phyloP scores from a whole-genome alignment of 2,329 filamentous ascomycete genomes.

The Karstenula rhodostoma region DNA sequence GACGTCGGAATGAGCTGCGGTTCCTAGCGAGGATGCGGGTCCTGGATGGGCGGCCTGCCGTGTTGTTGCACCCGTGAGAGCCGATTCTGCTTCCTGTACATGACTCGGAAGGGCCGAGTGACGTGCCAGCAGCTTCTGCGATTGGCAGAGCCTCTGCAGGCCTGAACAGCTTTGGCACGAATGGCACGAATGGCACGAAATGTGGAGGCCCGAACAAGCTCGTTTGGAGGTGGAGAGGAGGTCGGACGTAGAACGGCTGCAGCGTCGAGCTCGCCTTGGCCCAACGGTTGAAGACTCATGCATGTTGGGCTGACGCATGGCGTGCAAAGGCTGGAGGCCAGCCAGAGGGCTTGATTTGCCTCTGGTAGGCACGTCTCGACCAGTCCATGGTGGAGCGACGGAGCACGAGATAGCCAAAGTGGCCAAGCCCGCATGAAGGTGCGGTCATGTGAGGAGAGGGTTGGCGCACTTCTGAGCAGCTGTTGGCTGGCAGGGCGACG shows the following conservation, averaged over 20 bases:
- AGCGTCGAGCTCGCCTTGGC: constrained; percentile 27
- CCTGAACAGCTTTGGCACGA: too few species aligned
- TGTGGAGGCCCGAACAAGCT: constrained; percentile 30
- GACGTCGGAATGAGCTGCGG: constrained; percentile 13
- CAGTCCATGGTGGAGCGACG: constrained; percentile 29
- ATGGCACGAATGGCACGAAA: constrained; percentile 26
- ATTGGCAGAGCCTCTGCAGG: constrained; percentile 20
- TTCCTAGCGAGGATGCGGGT: constrained; percentile 13
- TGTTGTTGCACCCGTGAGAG: constrained; percentile 18
- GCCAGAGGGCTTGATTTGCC: constrained; percentile 43
- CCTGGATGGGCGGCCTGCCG: constrained; percentile 16
- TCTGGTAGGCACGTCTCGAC: constrained; percentile 28
- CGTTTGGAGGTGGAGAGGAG: constrained; percentile 1
- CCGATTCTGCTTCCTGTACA: not conserved
- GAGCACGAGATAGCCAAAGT: constrained; percentile 32
- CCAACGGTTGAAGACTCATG: constrained; percentile 19
- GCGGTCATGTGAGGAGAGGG: constrained; percentile 46
- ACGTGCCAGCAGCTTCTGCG: too few species aligned
- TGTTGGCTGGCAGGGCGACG: constrained; percentile 41
- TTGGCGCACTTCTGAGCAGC: constrained; percentile 30
- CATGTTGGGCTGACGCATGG: constrained; percentile 31
- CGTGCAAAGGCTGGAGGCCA: constrained; percentile 30
- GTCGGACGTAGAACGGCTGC: not conserved
- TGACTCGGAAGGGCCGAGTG: constrained; percentile 21
- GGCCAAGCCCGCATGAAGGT: constrained; percentile 37